Percentiles rank a stretch among this genome's conserved stretches.
phyloP scores from a whole-genome alignment of 169 alveolate genomes.

The Theileria luwenshuni region DNA sequence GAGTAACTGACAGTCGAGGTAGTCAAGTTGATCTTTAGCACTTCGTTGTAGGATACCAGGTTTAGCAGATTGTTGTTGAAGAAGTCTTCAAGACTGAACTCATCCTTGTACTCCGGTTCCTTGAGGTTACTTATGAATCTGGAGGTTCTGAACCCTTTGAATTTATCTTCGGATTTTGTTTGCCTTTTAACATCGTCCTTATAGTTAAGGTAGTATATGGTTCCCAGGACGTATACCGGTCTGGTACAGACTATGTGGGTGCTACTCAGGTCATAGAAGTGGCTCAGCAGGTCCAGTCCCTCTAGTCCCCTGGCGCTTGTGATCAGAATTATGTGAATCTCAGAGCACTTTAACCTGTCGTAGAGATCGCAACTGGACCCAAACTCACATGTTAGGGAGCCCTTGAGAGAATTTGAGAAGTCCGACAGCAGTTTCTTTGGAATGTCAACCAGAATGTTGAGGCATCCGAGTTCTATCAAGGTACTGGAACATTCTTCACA shows the following conservation, averaged over 20 bases:
- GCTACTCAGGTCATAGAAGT: slow-evolving; percentile 20
- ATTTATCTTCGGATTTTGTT: no score
- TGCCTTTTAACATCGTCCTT: background rate
- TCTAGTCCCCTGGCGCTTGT: slow-evolving; percentile 53
- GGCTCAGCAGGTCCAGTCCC: slow-evolving; percentile 43
- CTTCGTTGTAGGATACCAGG: slow-evolving; percentile 44
- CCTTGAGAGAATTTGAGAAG: background rate
- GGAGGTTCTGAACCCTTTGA: background rate
- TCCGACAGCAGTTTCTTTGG: slow-evolving; percentile 36
- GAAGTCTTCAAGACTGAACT: background rate
- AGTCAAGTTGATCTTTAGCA: slow-evolving; percentile 15
- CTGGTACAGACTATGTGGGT: slow-evolving; percentile 63
- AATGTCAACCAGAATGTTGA: slow-evolving; percentile 46
- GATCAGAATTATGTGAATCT: slow-evolving; percentile 46
- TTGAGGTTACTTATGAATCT: background rate
- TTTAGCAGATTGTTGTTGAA: slow-evolving; percentile 6
- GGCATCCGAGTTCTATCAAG: slow-evolving; percentile 47
- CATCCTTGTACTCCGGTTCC: background rate
- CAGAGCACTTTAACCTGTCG: slow-evolving; percentile 21
- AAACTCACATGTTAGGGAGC: background rate
- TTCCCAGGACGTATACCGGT: slow-evolving; percentile 47
- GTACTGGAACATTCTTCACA: slow-evolving; percentile 62
- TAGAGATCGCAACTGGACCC: slow-evolving; percentile 11
- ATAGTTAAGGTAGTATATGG: background rate
- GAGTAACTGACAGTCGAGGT: background rate